Evolutionary conservation across 495 filamentous ascomycete genomes (phyloP).

Genomic region (Penicillium maclennaniae): DNA sequence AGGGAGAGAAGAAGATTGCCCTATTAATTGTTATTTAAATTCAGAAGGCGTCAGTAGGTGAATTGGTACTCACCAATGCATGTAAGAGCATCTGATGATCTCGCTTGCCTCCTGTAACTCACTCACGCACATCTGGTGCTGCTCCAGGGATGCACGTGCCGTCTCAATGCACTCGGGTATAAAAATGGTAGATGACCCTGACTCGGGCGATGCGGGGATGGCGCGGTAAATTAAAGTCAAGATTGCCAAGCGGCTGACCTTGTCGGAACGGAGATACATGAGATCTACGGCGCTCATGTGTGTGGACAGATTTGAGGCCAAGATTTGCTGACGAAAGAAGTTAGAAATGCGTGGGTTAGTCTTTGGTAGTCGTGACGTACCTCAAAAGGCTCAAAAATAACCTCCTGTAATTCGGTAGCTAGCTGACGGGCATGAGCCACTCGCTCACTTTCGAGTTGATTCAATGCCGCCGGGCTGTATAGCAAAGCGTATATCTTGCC

Average conservation of each 20-base stretch:
- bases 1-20: conserved; percentile 62
- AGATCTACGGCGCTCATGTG: conserved; percentile 30
- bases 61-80: conserved; percentile 52
- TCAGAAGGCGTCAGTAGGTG: background rate
- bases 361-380: conserved; percentile 12
- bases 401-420: conserved; percentile 31
- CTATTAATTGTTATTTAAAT: conserved; percentile 26
- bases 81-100: conserved; percentile 50
- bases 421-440: conserved; percentile 29
- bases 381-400: conserved; percentile 32
- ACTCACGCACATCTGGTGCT: conserved; percentile 50
- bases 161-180: conserved; percentile 57
- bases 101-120: conserved; percentile 43
- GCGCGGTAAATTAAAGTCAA: conserved; percentile 61
- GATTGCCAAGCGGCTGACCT: conserved; percentile 50
- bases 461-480: conserved; percentile 58
- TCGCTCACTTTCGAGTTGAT: conserved; percentile 44
- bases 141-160: conserved; percentile 51
- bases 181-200: conserved; percentile 45
- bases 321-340: conserved; percentile 21
- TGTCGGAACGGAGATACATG: conserved; percentile 51
- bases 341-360: background rate
- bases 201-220: conserved; percentile 40
- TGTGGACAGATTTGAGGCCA: background rate
- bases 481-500: conserved; percentile 55